Conservation (phyloP, 495 filamentous ascomycete species). For the Margaritispora aquatica region DNA sequence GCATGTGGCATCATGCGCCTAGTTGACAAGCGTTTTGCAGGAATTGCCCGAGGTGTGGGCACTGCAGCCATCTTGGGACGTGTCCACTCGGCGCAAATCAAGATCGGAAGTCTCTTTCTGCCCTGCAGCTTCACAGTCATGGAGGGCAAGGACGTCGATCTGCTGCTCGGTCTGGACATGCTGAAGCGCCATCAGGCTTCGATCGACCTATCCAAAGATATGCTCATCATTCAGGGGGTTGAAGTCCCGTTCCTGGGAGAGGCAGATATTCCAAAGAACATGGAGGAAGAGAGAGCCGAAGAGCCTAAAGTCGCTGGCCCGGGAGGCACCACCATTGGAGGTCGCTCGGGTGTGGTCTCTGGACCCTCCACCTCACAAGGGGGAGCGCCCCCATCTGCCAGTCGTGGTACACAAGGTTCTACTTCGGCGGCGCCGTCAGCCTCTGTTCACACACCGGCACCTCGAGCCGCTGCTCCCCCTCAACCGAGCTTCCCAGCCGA, state of each 20-base stretch:
- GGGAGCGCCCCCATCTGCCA: conserved; percentile 30
- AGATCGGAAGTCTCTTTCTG: conserved; percentile 82
- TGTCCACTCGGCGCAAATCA: conserved; percentile 89
- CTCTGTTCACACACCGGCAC: conserved; percentile 21
- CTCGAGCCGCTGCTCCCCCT: conserved; percentile 14
- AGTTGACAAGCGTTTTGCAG: conserved; percentile 86
- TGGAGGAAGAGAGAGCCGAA: conserved; percentile 62
- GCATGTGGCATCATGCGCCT: conserved; percentile 94
- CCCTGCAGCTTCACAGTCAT: conserved; percentile 98
- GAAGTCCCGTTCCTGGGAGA: conserved; percentile 88
- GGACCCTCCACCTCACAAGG: conserved; percentile 26
- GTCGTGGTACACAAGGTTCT: conserved; percentile 12
- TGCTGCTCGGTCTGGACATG: conserved; percentile 94
- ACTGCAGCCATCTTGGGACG: conserved; percentile 91
- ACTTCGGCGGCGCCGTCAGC: conserved; percentile 17
- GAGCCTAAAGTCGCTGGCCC: conserved; percentile 86
- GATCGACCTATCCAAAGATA: conserved; percentile 77
- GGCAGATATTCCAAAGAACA: conserved; percentile 80
- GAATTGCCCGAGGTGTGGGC: conserved; percentile 87
- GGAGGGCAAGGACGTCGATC: conserved; percentile 97
- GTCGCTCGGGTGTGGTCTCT: conserved; percentile 74
- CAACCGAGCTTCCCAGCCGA: conserved; percentile 46
- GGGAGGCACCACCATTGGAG: conserved; percentile 78
- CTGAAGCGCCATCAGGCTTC: conserved; percentile 87
- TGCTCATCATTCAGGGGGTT: conserved; percentile 78